Base-by-base conservation (phyloP, 2,329 filamentous ascomycete species). In the Paracamarosporium sp. region DNA sequence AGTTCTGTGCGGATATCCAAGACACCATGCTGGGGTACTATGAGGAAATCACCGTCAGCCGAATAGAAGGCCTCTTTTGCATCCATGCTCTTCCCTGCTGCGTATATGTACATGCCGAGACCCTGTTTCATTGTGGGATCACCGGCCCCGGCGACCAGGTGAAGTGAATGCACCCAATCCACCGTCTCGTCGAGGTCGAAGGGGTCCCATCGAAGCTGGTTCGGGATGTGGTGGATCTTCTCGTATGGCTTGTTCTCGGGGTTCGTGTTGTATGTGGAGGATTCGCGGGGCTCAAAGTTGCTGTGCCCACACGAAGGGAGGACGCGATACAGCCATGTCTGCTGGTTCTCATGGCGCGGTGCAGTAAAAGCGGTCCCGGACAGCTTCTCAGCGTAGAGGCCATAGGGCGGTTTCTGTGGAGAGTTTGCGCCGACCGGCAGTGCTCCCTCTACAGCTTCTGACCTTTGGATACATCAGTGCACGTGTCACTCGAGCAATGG, bases 101-200 rank as follows among this genome's bases (percentile, higher is more conserved):
- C 89, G 71, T 91, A 96, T 55, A 95, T 86, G 75, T 90, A 88
- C 59, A 95, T 92, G 22, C 90, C 92, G 40, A 96, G 68, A 0
- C 93, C 93, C 17, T 85, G 82, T 78, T 96, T 96, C 74, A 90
- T 83, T 0, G 89, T 89, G 0, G 91, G 88, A 66, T 95, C 90
- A 15, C 93, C 93, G 0, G 91, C 87, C 3, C 91, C 91, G 1
- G 90, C 91, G 11, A 96, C 82, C 20, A 93, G 82, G 58, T 90
- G 87, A 62, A 94, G 77, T 55, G 84, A 84, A 67, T 89, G 85
- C 22, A 90, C 86, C 87, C 87, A 90, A 67, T 90, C 87, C 2
- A 86, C 86, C 3, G 81, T 82, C 72, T 90, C 82, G 61, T 91
- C 87, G 47, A 93, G 81, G 66, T 92, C 88, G 71, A 92, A 92